Evolutionary conservation across 805 yeast genomes (phyloP).

Genomic region (Sungouiella blattae): DNA sequence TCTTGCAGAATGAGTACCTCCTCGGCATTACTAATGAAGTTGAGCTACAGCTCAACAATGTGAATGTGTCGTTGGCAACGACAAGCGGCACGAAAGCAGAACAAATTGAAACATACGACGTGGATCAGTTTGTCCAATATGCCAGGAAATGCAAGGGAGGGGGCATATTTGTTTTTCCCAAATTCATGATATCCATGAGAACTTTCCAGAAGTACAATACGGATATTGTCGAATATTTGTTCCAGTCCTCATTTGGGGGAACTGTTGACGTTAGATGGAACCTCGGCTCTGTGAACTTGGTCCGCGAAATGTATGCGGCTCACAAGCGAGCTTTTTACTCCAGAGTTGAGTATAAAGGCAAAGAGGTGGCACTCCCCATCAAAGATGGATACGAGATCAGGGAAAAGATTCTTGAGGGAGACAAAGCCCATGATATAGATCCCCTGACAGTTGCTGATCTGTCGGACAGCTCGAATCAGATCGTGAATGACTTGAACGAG

Average conservation of each 20-base stretch:
- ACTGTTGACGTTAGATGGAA: conserved; percentile 93
- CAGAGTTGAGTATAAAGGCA: conserved; percentile 40
- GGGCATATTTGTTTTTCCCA: conserved; percentile 73
- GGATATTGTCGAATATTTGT: conserved; percentile 61
- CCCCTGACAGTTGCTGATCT: background rate
- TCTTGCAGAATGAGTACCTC: conserved; percentile 45
- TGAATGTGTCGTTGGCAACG: conserved; percentile 65
- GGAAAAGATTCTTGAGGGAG: conserved; percentile 7
- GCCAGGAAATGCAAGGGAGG: conserved; percentile 73
- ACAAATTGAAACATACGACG: conserved; percentile 40
- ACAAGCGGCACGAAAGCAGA: conserved; percentile 51
- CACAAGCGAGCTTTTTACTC: conserved; percentile 73
- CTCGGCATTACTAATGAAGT: conserved; percentile 53
- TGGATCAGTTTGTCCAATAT: conserved; percentile 52
- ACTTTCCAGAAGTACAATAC: conserved; percentile 58
- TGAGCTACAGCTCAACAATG: conserved; percentile 57
- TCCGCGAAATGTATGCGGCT: conserved; percentile 87
- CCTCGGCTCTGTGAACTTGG: conserved; percentile 83
- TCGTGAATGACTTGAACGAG: conserved; percentile 36
- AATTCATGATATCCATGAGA: conserved; percentile 69
- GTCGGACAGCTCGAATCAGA: conserved; percentile 7
- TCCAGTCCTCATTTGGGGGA: conserved; percentile 76
- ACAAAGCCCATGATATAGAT: background rate
- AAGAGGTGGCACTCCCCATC: conserved; percentile 28
- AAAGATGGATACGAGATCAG: conserved; percentile 22